Evolutionary conservation across 73 alveolate species (phyloP).

Genomic region (Tetrahymena elliotti): DNA sequence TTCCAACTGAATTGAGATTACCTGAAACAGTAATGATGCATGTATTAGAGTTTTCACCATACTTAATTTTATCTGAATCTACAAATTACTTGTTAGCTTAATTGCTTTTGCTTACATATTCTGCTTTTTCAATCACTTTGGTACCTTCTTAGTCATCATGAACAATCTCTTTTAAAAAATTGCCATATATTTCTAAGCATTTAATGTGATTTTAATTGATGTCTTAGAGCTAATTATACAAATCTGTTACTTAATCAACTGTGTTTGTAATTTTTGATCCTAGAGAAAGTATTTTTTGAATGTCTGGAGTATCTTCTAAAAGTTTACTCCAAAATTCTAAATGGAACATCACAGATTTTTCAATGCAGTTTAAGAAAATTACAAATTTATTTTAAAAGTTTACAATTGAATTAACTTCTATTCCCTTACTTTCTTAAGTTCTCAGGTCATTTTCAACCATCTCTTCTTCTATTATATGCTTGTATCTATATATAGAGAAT

Average conservation of each 20-base stretch:
- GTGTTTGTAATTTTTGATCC: slow-evolving; percentile 23
- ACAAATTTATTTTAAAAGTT: slow-evolving; percentile 12
- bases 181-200: slow-evolving; percentile 25
- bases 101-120: background rate
- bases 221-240: slow-evolving; percentile 4
- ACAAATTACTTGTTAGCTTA: background rate
- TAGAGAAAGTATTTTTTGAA: slow-evolving; percentile 12
- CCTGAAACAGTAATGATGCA: slow-evolving; percentile 31
- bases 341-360: slow-evolving; percentile 15
- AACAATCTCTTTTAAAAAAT: slow-evolving; percentile 12
- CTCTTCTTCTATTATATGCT: background rate
- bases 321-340: slow-evolving; percentile 36
- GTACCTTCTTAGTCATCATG: slow-evolving; percentile 33
- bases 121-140: slow-evolving; percentile 28
- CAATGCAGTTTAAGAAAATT: slow-evolving; percentile 3
- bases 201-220: slow-evolving; percentile 20
- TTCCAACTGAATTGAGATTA: slow-evolving; percentile 14
- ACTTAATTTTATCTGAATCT: slow-evolving; percentile 5
- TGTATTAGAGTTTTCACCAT: slow-evolving; percentile 32
- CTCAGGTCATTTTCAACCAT: slow-evolving; percentile 15
- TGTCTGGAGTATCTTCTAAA: slow-evolving; percentile 32
- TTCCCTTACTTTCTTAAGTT: slow-evolving; percentile 15
- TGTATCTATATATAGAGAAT: slow-evolving; percentile 6
- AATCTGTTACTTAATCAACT: slow-evolving; percentile 3
- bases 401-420: slow-evolving; percentile 10